Evolutionary conservation across 1,139 yeast genomes (phyloP).

Genomic region (Blastobotrys ciferrii): DNA sequence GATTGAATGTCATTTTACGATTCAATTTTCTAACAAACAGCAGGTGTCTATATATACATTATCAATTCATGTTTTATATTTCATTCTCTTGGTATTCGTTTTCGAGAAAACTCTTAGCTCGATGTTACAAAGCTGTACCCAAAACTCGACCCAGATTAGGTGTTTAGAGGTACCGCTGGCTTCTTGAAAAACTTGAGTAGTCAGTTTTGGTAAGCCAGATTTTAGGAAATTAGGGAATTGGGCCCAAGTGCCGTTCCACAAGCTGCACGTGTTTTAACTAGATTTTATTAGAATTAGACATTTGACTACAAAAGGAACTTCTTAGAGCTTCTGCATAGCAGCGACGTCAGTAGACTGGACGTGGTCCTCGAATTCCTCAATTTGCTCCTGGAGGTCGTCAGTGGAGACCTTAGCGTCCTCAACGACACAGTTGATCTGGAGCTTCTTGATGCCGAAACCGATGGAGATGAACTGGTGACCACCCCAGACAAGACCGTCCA

Average conservation of each 20-base stretch:
- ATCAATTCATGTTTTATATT: too few relatives aligned
- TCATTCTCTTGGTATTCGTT: too few relatives aligned
- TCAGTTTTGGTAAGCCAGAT: too few relatives aligned
- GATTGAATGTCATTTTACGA: not conserved
- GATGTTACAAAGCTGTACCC: too few relatives aligned
- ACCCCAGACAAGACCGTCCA: constrained; percentile 98
- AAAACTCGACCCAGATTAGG: too few relatives aligned
- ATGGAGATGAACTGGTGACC: constrained; percentile 94
- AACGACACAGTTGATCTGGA: constrained; percentile 96
- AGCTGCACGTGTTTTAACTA: not conserved
- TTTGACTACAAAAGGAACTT: constrained; percentile 1
- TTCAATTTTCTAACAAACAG: not conserved
- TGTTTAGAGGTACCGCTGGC: too few relatives aligned
- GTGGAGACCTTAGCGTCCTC: constrained; percentile 95
- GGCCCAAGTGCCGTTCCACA: too few relatives aligned
- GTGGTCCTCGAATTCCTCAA: constrained; percentile 98
- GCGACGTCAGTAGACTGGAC: constrained; percentile 98
- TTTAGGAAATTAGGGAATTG: too few relatives aligned
- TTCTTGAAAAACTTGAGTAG: too few relatives aligned
- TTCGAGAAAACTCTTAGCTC: too few relatives aligned
- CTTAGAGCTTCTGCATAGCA: constrained; percentile 96
- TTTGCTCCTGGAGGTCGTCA: constrained; percentile 78
- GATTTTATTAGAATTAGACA: constrained; percentile 5
- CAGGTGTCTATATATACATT: too few relatives aligned
- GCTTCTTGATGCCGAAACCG: constrained; percentile 99